Conservation (phyloP, 352 stramenopile species). For the Hyaloperonospora brassicae region DNA sequence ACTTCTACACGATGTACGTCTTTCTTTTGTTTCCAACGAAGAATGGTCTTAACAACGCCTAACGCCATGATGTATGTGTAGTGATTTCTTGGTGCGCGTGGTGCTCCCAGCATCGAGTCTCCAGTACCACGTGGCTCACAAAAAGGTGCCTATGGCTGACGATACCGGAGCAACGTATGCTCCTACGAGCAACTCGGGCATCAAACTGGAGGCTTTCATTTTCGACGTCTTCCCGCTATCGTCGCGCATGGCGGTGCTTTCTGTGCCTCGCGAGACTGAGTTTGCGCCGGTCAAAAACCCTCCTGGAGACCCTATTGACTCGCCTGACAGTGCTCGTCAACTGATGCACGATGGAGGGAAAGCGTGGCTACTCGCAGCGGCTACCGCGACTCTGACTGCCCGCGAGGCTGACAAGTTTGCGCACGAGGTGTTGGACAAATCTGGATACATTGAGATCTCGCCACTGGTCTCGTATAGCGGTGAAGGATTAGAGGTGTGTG, state of each 20-base stretch:
- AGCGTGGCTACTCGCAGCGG: conserved; percentile 51
- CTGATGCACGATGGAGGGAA: conserved; percentile 65
- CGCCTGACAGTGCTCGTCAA: conserved; percentile 71
- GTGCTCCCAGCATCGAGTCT: conserved; percentile 70
- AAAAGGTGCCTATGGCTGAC: conserved; percentile 94
- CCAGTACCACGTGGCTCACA: conserved; percentile 94
- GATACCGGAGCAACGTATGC: conserved; percentile 68
- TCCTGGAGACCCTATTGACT: conserved; percentile 62
- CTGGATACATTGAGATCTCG: conserved; percentile 64
- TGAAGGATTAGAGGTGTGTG: conserved; percentile 51
- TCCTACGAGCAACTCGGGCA: conserved; percentile 83
- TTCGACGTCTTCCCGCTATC: conserved; percentile 97
- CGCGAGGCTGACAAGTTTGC: conserved; percentile 27
- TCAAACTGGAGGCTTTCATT: conserved; percentile 98
- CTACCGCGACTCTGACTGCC: conserved; percentile 23
- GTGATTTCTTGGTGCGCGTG: conserved; percentile 78
- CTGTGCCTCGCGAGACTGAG: conserved; percentile 88
- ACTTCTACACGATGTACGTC: conserved; percentile 91
- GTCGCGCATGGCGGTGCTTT: conserved; percentile 88
- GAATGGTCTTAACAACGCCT: neutral
- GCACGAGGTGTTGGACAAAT: conserved; percentile 29
- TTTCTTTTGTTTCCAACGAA: neutral
- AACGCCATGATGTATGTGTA: conserved; percentile 11
- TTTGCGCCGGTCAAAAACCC: conserved; percentile 92
- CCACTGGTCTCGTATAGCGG: conserved; percentile 83